phyloP scores from a whole-genome alignment of 2,329 filamentous ascomycete genomes.

The Septoria linicola region DNA sequence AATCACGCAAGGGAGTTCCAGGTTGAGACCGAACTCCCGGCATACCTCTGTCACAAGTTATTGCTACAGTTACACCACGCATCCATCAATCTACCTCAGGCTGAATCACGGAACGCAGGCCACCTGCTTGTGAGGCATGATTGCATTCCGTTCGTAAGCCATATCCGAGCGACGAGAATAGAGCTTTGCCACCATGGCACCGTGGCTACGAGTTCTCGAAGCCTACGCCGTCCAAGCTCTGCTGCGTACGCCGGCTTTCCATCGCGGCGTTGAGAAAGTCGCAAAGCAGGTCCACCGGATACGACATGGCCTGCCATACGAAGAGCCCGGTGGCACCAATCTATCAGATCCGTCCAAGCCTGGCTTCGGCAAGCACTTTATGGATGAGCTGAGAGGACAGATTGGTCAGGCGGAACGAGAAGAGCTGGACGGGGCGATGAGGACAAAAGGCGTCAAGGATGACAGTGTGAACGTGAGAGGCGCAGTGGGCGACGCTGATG shows the following conservation, averaged over 20 bases:
- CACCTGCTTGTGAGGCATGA: too few species aligned
- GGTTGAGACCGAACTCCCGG: too few species aligned
- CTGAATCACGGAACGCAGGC: too few species aligned
- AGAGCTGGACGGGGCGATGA: slow-evolving; percentile 20
- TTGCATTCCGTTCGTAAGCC: too few species aligned
- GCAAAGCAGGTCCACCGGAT: slow-evolving; percentile 49
- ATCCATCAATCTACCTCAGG: too few species aligned
- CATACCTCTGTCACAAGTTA: too few species aligned
- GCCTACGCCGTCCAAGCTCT: slow-evolving; percentile 45
- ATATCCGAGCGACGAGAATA: background rate
- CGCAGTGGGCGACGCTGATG: slow-evolving; percentile 2
- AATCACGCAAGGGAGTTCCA: too few species aligned
- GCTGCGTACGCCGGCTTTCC: slow-evolving; percentile 55
- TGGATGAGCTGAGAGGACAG: slow-evolving; percentile 50
- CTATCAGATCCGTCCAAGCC: slow-evolving; percentile 42
- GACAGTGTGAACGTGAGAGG: slow-evolving; percentile 25
- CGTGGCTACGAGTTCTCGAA: slow-evolving; percentile 43
- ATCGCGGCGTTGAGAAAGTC: slow-evolving; percentile 52
- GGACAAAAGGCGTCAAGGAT: slow-evolving; percentile 22
- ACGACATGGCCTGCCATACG: slow-evolving; percentile 49
- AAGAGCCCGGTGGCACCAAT: slow-evolving; percentile 51
- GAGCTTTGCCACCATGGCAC: slow-evolving; percentile 28
- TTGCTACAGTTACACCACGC: too few species aligned
- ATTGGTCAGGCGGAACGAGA: slow-evolving; percentile 31
- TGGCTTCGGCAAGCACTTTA: slow-evolving; percentile 51